Evolutionary conservation across 108 stramenopile genomes (phyloP), one percentile per base, ranked within the genome.

Genomic region (Chaetoceros muelleri): DNA sequence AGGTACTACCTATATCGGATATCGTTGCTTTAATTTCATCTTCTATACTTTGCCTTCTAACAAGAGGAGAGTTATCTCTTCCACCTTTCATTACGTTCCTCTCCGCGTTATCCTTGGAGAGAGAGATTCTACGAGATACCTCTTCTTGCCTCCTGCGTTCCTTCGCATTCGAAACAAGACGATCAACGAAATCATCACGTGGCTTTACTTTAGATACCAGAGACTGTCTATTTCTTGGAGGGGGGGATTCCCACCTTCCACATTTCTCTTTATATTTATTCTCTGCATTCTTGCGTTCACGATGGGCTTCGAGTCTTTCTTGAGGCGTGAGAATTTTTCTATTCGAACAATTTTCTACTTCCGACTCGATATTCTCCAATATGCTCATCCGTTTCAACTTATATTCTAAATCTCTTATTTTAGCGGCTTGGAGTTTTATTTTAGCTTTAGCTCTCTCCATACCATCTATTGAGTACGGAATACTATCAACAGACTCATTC

Each of bases 251-350:
- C 72, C 76, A 73, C 51, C 66, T 61, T 1, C 75, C 71, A 2
- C 63, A 28, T 28, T 72, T 68, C 23, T 72, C 76, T 61, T 66
- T 77, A 60, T 73, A 70, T 49, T 69, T 69, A 53, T 70, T 69
- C 48, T 77, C 76, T 44, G 58, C 57, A 27, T 58, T 30, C 66
- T 77, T 77, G 29, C 72, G 62, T 46, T 77, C 60, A 50, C 48
- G 70, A 53, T 77, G 76, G 16, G 64, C 52, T 53, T 71, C 31
- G 34, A 77, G 69, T 54, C 76, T 60, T 47, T 77, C 72, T 57
- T 73, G 69, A 0, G 72, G 69, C 53, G 61, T 73, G 16, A 77
- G 76, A 30, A 61, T 66, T 31, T 58, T 60, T 8, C 28, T 53
- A 17, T 40, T 40, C 13, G n/a, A 23, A n/a, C n/a, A n/a, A 18